Percentiles rank a stretch among this genome's conserved stretches.
Evolutionary conservation across 164 flowering plant genomes (phyloP).

Genomic region (Amborella trichopoda): DNA sequence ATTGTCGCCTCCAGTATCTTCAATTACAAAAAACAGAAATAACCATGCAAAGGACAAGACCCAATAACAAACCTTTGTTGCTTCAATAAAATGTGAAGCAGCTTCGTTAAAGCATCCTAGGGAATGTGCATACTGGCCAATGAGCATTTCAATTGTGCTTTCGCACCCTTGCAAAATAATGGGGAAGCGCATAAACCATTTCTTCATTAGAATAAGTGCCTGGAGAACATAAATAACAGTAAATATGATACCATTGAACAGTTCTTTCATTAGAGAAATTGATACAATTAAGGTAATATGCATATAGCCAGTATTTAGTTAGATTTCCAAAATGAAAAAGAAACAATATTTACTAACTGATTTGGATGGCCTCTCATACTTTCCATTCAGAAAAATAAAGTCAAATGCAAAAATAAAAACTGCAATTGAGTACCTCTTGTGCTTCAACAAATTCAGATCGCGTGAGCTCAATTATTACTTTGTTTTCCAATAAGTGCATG

Average conservation of each 20-base stretch:
- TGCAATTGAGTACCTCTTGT: constrained; percentile 82
- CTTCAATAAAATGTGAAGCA: constrained; percentile 82
- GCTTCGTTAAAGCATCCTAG: constrained; percentile 83
- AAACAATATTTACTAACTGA: too few species aligned
- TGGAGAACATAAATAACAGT: constrained; percentile 17
- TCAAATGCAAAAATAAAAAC: constrained; percentile 2
- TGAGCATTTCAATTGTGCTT: constrained; percentile 80
- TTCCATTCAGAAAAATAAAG: too few species aligned
- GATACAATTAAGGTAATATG: too few species aligned
- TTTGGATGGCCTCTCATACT: too few species aligned
- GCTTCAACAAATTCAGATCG: constrained; percentile 86
- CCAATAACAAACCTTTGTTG: constrained; percentile 47
- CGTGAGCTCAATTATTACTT: constrained; percentile 81
- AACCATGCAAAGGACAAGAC: neutral
- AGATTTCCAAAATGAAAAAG: too few species aligned
- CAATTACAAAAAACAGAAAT: too few species aligned
- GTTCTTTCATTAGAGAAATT: too few species aligned
- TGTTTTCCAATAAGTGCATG: constrained; percentile 93
- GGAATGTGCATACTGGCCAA: constrained; percentile 94
- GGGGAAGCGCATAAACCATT: constrained; percentile 77
- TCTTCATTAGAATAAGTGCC: constrained; percentile 88
- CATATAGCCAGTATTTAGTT: too few species aligned
- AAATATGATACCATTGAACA: too few species aligned
- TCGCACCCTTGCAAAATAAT: constrained; percentile 80
- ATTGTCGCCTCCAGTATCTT: too few species aligned